A percentile compares a stretch with the other conserved stretches of the same genome.
These are phyloP conservation scores for Acanthamoeba divionensis DNA, from an alignment of 208 protist genomes.

Conservation along the genomic window DNA sequence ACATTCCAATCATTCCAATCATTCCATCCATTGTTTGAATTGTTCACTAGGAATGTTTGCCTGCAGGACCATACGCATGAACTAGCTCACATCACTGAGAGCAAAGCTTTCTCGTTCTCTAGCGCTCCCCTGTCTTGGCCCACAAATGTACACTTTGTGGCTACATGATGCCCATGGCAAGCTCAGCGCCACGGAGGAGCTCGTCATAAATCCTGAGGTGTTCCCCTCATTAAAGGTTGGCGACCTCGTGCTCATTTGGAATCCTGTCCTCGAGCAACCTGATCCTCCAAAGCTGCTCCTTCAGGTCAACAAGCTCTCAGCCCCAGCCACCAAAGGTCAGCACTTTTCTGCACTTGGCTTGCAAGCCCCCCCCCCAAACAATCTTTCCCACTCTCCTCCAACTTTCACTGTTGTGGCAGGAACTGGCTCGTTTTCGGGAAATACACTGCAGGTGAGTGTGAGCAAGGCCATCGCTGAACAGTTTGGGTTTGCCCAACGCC, in stretches of 20 bases:
- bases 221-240: neutral
- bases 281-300: neutral
- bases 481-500: conserved; percentile 21
- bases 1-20: no score
- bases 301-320: neutral
- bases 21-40: no score
- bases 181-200: conserved; percentile 19
- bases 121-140: no score
- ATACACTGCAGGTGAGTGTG: conserved; percentile 15
- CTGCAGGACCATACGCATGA: no score
- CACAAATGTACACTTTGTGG: conserved; percentile 3
- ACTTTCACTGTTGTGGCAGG: neutral
- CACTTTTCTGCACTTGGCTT: neutral
- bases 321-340: neutral
- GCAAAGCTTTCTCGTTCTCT: no score
- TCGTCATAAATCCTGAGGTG: conserved; percentile 13
- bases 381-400: neutral
- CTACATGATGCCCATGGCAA: conserved; percentile 21
- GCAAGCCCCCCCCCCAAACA: neutral
- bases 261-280: neutral
- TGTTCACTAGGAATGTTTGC: no score
- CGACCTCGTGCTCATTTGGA: conserved; percentile 1
- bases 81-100: no score
- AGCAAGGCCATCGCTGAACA: conserved; percentile 38
- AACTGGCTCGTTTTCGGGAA: neutral